A percentile compares a stretch with the other conserved stretches of the same genome.
Conservation (phyloP, 371 early-diverging fungal species). For the Mucor mucedo region DNA sequence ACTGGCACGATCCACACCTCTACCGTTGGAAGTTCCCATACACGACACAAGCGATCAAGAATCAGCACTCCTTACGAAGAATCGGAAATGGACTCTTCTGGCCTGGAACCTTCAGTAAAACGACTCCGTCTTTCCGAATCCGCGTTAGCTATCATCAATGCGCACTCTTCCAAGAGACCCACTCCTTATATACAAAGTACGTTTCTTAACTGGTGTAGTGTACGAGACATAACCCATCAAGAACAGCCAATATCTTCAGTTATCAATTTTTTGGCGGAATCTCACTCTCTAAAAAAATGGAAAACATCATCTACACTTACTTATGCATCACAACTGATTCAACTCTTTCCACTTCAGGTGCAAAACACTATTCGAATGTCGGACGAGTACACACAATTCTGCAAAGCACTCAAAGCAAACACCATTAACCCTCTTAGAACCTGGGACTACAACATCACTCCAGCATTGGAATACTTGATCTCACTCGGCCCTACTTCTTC, state of each 20-base stretch:
- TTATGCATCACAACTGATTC: no score
- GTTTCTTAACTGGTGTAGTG: background rate
- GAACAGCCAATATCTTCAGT: background rate
- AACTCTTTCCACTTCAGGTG: conserved; percentile 12
- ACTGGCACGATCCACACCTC: no score
- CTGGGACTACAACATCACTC: conserved; percentile 12
- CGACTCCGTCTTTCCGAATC: background rate
- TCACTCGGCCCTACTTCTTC: background rate
- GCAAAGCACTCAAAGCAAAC: conserved; percentile 1
- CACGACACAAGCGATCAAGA: background rate
- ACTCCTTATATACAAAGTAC: background rate
- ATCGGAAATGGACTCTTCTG: background rate
- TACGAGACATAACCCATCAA: background rate
- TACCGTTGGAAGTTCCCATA: background rate
- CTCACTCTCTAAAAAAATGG: background rate
- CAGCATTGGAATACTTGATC: background rate
- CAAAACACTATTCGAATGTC: no score
- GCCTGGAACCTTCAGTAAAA: background rate
- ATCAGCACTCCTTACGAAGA: background rate
- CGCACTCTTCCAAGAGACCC: no score
- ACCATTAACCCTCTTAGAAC: conserved; percentile 8
- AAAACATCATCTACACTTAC: conserved; percentile 4
- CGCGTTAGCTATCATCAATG: no score
- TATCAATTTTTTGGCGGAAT: conserved; percentile 18
- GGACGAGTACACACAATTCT: no score